Conservation (phyloP, 75 land plant genomes). For the Cryptomeria japonica region DNA sequence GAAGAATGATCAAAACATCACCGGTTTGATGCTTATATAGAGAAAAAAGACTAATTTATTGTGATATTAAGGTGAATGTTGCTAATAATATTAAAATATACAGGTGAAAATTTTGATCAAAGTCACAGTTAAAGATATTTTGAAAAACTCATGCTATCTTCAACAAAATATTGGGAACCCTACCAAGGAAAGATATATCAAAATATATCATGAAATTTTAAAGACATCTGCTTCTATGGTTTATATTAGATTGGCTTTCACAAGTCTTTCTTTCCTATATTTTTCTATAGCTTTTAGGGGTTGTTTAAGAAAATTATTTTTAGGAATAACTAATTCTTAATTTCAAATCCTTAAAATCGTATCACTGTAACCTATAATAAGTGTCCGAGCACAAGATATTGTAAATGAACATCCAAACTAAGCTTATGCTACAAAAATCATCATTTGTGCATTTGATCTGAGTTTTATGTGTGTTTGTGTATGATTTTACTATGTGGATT, state of each 20-base stretch:
- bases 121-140: too few species aligned
- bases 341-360: not conserved
- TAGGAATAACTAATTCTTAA: not conserved
- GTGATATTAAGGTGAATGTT: too few species aligned
- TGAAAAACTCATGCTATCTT: too few species aligned
- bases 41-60: too few species aligned
- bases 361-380: not conserved
- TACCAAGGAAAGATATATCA: too few species aligned
- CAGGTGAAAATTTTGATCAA: too few species aligned
- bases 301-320: not conserved
- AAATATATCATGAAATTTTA: too few species aligned
- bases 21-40: too few species aligned
- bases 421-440: not conserved
- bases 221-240: not conserved
- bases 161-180: too few species aligned
- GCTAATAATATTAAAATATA: too few species aligned
- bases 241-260: not conserved
- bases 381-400: not conserved
- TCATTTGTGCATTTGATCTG: not conserved
- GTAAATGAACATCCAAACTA: not conserved
- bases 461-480: not conserved
- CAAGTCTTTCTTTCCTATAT: not conserved
- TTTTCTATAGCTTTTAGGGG: not conserved
- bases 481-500: not conserved
- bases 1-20: too few species aligned